Base-by-base conservation (phyloP, 495 filamentous ascomycete species). In the Talaromyces adpressus region DNA sequence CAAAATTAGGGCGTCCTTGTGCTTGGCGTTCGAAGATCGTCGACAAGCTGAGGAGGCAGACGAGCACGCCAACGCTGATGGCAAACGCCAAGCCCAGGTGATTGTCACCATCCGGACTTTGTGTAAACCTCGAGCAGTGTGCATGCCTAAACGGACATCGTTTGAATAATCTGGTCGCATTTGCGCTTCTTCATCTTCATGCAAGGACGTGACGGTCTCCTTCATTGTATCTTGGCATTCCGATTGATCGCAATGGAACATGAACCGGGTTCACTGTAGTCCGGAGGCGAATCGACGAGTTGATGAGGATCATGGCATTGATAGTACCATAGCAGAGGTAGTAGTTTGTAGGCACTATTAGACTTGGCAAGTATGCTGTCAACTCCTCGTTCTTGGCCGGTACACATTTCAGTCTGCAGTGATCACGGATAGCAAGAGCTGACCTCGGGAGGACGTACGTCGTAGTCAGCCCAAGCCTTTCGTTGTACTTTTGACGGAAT, bases 311-410 rank as follows among this genome's bases (percentile, higher is more conserved):
- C 22, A 53, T 53, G 51, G 20, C 20, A 6, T 53, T 27, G n/a
- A 49, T 49, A 29, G 51, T 54, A 23, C 27, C 23, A 54, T 49
- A 54, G 51, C 25, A 11, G 56, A 32, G 11, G 16, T 7, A 20
- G 29, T 58, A 58, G 27, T 34, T 18, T 49, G 45, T 20, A 18
- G 29, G 8, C 16, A 39, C 56, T 36, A 34, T 32, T 32, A 32
- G 30, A 39, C 56, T 58, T 58, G 27, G 56, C 56, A 58, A 39
- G 53, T 39, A 58, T 58, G 29, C 3, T 34, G 32, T 29, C 16
- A n/a, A 30, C 56, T 39, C 32, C 51, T 39, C 56, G 22, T n/a
- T n/a, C 56, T 58, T 58, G 56, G 56, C 56, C 16, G 56, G 29
- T 29, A 54, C 23, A 29, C 45, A 8, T 49, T 49, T 20, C 5